phyloP scores from a whole-genome alignment of 345 rosid genomes.

The Corchorus capsularis region DNA sequence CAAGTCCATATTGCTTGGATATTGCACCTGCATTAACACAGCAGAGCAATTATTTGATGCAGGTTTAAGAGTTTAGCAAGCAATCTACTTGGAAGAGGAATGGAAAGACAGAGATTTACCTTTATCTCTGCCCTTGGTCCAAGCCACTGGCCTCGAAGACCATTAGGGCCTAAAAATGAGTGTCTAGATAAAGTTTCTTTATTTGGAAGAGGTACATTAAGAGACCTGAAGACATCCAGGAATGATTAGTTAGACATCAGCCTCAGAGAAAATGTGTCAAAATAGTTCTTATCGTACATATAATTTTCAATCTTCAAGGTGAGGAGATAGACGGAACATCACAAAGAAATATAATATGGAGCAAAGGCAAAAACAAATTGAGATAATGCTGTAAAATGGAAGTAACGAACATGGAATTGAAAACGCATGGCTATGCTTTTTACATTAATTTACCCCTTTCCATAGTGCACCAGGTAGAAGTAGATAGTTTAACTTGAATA shows the following conservation, averaged over 20 bases:
- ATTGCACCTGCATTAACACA: conserved; percentile 58
- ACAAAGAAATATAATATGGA: not conserved
- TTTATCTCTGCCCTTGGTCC: conserved; percentile 76
- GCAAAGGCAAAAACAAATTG: not conserved
- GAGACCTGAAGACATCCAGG: conserved; percentile 54
- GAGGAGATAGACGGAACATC: not conserved
- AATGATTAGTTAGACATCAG: not conserved
- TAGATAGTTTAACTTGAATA: not conserved
- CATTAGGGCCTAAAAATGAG: conserved; percentile 85
- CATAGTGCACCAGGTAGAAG: not conserved
- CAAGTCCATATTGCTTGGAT: conserved; percentile 73
- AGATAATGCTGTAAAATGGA: not conserved
- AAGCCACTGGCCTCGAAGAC: conserved; percentile 85
- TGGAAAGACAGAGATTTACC: conserved; percentile 43
- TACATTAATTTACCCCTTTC: not conserved
- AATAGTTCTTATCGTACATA: conserved; percentile 4
- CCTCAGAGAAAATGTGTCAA: not conserved
- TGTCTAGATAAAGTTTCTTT: conserved; percentile 95
- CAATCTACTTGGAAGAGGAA: too few relatives aligned
- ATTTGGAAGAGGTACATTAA: conserved; percentile 65
- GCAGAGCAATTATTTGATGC: conserved; percentile 23
- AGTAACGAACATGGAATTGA: not conserved
- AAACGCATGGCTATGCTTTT: not conserved
- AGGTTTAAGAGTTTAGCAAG: conserved; percentile 20
- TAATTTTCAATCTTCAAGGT: not conserved